Evolutionary conservation across 345 rosid genomes (phyloP).

Genomic region (Brassica incana): DNA sequence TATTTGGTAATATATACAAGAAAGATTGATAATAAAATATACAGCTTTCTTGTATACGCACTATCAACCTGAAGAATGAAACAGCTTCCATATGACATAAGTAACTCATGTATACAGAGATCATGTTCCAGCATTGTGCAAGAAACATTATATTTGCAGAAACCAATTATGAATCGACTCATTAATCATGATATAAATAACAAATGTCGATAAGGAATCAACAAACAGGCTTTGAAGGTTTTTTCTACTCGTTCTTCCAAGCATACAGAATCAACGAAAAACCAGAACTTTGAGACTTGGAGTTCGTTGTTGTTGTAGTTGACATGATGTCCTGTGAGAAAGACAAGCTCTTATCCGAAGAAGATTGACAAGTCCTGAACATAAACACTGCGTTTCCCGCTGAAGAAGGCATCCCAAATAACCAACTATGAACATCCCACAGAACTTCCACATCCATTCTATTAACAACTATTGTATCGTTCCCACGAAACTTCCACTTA

Average conservation of each 20-base stretch:
- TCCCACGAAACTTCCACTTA: constrained; percentile 94
- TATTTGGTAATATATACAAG: too few relatives aligned
- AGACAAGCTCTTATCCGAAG: constrained; percentile 47
- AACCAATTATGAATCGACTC: constrained; percentile 26
- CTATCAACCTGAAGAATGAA: background rate
- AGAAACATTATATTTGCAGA: constrained; percentile 6
- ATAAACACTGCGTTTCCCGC: constrained; percentile 82
- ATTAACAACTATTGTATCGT: constrained; percentile 78
- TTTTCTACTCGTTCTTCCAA: constrained; percentile 66
- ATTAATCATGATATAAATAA: constrained; percentile 27
- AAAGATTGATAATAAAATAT: too few relatives aligned
- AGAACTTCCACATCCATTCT: constrained; percentile 79
- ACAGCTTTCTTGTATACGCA: background rate
- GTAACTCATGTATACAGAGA: constrained; percentile 3
- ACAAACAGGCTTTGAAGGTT: constrained; percentile 16
- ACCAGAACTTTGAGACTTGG: constrained; percentile 64
- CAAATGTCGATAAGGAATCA: constrained; percentile 37
- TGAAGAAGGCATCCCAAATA: constrained; percentile 68
- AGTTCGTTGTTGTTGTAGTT: constrained; percentile 41
- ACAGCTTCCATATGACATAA: background rate
- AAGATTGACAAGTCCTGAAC: constrained; percentile 74
- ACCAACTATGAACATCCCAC: constrained; percentile 97
- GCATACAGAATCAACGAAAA: constrained; percentile 67
- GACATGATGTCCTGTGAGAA: constrained; percentile 42
- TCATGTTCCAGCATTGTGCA: constrained; percentile 7